Evolutionary conservation across 2,329 filamentous ascomycete species (phyloP).

Genomic region (Cladosporium velox): DNA sequence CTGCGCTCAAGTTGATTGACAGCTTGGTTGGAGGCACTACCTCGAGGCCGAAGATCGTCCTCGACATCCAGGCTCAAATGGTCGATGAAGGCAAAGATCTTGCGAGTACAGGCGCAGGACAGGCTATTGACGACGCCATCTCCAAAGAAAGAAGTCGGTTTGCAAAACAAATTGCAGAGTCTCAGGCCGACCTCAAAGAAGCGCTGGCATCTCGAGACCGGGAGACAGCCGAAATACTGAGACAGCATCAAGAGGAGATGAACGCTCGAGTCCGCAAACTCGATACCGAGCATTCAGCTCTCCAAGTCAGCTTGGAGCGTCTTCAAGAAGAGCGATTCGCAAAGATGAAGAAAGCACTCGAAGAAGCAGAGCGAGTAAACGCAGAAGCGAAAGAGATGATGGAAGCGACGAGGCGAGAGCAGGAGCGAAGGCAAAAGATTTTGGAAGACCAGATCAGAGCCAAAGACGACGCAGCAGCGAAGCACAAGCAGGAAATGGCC

Average conservation of each 20-base stretch:
- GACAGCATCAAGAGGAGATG: conserved; percentile 19
- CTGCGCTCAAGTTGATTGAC: conserved; percentile 26
- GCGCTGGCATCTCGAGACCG: conserved; percentile 14
- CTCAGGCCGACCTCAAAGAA: conserved; percentile 14
- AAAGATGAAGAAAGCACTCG: conserved; percentile 18
- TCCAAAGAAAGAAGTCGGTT: conserved; percentile 11
- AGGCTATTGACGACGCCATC: conserved; percentile 16
- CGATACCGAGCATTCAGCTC: conserved; percentile 17
- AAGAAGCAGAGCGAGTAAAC: conserved; percentile 17
- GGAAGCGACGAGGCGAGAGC: conserved; percentile 6
- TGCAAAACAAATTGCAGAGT: conserved; percentile 16
- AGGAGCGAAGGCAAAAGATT: conserved; percentile 4
- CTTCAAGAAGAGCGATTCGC: conserved; percentile 18
- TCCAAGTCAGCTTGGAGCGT: conserved; percentile 20
- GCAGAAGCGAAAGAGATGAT: conserved; percentile 14
- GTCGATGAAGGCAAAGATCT: conserved; percentile 29
- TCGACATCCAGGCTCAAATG: conserved; percentile 30
- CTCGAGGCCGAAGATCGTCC: conserved; percentile 14
- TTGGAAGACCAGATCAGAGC: conserved; percentile 14
- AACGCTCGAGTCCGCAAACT: conserved; percentile 19
- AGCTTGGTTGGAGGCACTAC: conserved; percentile 19
- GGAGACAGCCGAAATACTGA: conserved; percentile 13
- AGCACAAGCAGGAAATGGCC: conserved; percentile 15
- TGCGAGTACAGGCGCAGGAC: conserved; percentile 27
- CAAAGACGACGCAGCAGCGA: conserved; percentile 13